Base-by-base conservation (phyloP, 2,329 filamentous ascomycete genomes). In the Penicillium concentricum region DNA sequence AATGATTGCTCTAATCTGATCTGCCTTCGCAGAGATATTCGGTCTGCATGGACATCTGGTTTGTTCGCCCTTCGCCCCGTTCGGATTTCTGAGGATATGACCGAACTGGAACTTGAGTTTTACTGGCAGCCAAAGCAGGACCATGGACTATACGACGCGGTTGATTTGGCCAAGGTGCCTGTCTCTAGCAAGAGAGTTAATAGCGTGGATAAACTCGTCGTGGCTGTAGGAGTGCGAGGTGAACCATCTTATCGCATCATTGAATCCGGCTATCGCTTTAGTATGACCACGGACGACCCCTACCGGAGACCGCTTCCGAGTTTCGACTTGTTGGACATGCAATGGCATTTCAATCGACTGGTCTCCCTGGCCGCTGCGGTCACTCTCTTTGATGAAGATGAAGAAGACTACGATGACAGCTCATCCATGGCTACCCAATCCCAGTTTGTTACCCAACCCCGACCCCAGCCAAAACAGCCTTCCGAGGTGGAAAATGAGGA, bases 291-390 rank as follows among this genome's bases (percentile, higher is more conserved):
- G 0, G 20, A 57, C 22, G 42, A 60, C 46, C 55, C 54, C 12
- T 3, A 16, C 12, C 15, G 15, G 12, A 46, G 34, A 3, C 57
- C 57, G 6, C 50, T 61, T 10, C 57, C 59, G 12, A 57, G 43
- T 38, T 60, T 51, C 10, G 54, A 59, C 34, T 32, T 61, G 41
- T 28, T 61, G 9, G 58, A 60, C 16, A 58, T 61, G 58, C 54
- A 60, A 24, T 61, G 60, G 60, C 35, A 61, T 41, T 44, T 61
- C 16, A 52, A 22, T 12, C 57, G 57, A 30, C 41, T 60, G 20
- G 32, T 56, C 9, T 26, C 50, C 41, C 44, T 57, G 20, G 58
- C 46, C 12, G 45, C 39, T 3, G 50, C 32, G 8, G 24, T 24
- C 16, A 42, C 6, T 47, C 28, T 45, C 34, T 43, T 37, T 28